phyloP scores from a whole-genome alignment of 2,329 filamentous ascomycete genomes.

The Nannizzia gypsea region DNA sequence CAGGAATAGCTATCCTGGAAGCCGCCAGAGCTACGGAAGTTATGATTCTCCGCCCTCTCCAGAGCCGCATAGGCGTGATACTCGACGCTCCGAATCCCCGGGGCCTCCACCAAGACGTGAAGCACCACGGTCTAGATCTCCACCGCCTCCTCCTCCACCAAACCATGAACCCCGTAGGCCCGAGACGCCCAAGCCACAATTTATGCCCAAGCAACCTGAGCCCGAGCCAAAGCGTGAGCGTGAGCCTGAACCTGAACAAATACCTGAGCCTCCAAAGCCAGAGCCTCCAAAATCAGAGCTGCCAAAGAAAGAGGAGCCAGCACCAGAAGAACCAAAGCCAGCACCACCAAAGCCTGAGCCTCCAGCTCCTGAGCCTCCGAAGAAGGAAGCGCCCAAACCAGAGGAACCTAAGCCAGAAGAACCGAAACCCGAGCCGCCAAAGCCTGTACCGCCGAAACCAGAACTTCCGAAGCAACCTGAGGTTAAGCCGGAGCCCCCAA shows the following conservation, averaged over 20 bases:
- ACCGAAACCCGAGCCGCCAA: slow-evolving; percentile 2
- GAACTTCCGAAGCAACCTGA: slow-evolving; percentile 2
- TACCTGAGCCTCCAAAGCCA: slow-evolving; percentile 6
- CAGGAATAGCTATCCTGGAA: slow-evolving; percentile 1
- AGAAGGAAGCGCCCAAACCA: neutral
- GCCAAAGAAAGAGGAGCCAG: neutral
- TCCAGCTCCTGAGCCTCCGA: slow-evolving; percentile 4
- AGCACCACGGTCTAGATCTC: neutral
- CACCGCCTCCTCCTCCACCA: slow-evolving; percentile 6
- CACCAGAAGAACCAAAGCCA: neutral
- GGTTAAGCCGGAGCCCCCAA: slow-evolving; percentile 8
- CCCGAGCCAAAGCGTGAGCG: slow-evolving; percentile 12
- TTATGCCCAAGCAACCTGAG: neutral
- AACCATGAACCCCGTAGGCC: neutral
- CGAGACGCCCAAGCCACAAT: slow-evolving; percentile 6
- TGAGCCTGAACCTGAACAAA: slow-evolving; percentile 8
- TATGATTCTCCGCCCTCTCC: slow-evolving; percentile 8
- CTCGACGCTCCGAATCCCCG: slow-evolving; percentile 2
- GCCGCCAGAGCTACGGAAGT: slow-evolving; percentile 10
- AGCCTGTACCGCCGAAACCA: neutral
- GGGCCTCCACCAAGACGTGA: neutral
- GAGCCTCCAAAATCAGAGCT: neutral
- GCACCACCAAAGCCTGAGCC: neutral
- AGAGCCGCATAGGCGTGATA: slow-evolving; percentile 3
- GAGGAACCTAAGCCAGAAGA: neutral